Evolutionary conservation across 768 basidiomycete species (phyloP), one percentile per base, ranked within the genome.

Genomic region (Asterophora parasitica): DNA sequence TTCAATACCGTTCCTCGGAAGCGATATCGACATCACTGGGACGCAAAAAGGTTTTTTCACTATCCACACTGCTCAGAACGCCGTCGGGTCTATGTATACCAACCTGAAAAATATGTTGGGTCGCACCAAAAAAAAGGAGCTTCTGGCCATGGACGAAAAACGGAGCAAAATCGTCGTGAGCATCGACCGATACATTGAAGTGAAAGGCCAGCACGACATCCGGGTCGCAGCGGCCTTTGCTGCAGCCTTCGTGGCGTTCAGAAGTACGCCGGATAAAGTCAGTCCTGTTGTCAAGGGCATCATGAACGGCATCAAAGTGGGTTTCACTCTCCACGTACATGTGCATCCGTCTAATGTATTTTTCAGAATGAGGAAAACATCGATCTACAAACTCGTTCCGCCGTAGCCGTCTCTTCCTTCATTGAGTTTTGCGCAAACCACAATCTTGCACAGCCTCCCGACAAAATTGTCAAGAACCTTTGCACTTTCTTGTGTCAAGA

Each of bases 401-500:
- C 95, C 0, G 72, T 72, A 0, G 84, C 92, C 0, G 87, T 98
- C 12, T 88, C 93, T 4, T 77, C 83, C 4, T 93, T 99, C 66
- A 80, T 97, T 53, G 82, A 85, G 48, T 90, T 91, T 61, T 96
- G 92, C 64, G 76, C 82, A 3, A 71, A 72, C 58, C 82, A 79
- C 61, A 77, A 81, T 37, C 81, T 92, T 41, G 64, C 76, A 27
- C 91, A 93, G 59, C 93, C 95, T 3, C 87, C 88, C 1, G 91
- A 93, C 58, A 99, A 99, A 73, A 91, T 99, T 48, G 83, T 98
- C 53, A 92, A 92, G 70, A 99, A 99, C 62, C 79, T 98, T 7
- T 95, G 92, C 70, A 93, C 91, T 0, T 98, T 98, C 68, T 72
- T 98, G 4, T 98, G 95, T 61, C 90, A 92, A 58, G 96, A 99